These are phyloP conservation scores for Phellinidium pouzarii DNA, from an alignment of 1,284 basidiomycete species.

Conservation along the genomic window DNA sequence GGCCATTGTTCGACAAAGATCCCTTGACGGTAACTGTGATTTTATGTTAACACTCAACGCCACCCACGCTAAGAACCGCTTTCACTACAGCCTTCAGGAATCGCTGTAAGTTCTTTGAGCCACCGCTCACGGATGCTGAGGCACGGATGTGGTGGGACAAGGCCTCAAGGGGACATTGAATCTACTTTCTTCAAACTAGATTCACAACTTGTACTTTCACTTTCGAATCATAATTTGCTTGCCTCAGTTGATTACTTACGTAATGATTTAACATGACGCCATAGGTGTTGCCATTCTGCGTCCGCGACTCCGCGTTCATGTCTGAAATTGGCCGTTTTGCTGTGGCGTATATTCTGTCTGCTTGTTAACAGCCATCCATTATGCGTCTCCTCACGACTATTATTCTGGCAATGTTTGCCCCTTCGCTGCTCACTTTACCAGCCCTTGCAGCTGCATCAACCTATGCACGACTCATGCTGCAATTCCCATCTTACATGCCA, in stretches of 20 bases:
- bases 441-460: conserved; percentile 5
- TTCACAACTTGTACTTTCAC: background rate
- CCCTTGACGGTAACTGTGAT: conserved; percentile 61
- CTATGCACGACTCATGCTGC: conserved; percentile 16
- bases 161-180: conserved; percentile 10
- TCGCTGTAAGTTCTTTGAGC: conserved; percentile 78
- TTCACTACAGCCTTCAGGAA: conserved; percentile 74
- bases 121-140: conserved; percentile 55
- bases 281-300: too few relatives aligned
- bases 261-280: conserved; percentile 12
- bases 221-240: too few relatives aligned
- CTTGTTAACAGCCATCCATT: conserved; percentile 1
- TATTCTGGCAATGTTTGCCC: conserved; percentile 1
- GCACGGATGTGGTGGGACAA: conserved; percentile 59
- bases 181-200: too few relatives aligned
- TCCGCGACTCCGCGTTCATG: too few relatives aligned
- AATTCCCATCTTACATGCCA: conserved; percentile 8
- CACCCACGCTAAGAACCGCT: background rate
- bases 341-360: background rate
- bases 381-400: conserved; percentile 3
- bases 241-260: too few relatives aligned
- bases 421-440: too few relatives aligned
- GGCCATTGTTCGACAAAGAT: conserved; percentile 70
- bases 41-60: background rate
- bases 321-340: too few relatives aligned